These are phyloP conservation scores for Eragrostis tef DNA, from an alignment of 202 grass and related monocot species.

Conservation along the genomic window DNA sequence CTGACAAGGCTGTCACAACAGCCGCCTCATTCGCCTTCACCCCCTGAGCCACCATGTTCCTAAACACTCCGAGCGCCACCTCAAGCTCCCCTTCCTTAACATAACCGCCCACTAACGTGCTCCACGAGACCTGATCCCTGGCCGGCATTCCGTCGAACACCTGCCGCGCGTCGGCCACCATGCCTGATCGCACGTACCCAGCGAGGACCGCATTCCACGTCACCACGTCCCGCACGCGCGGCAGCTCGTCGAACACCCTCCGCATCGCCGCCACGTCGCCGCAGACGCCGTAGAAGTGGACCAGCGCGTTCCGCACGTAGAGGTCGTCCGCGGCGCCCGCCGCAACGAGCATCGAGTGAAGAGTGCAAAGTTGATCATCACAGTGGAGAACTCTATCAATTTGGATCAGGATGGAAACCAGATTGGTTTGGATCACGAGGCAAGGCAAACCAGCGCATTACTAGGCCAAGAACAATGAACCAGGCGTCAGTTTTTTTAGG, in stretches of 20 bases:
- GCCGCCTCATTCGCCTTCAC: conserved; percentile 49
- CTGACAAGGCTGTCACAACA: conserved; percentile 50
- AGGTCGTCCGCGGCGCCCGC: conserved; percentile 56
- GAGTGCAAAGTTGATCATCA: no score
- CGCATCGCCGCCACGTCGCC: conserved; percentile 50
- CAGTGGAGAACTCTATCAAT: no score
- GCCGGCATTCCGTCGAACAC: conserved; percentile 63
- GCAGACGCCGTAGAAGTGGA: conserved; percentile 63
- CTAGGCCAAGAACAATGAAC: no score
- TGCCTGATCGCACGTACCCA: conserved; percentile 53
- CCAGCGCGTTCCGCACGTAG: conserved; percentile 61
- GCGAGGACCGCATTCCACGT: conserved; percentile 64
- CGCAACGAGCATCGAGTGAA: no score
- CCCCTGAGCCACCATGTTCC: conserved; percentile 49
- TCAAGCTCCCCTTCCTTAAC: conserved; percentile 55
- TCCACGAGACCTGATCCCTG: conserved; percentile 69
- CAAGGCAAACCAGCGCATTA: no score
- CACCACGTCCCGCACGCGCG: conserved; percentile 55
- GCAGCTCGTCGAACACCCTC: conserved; percentile 64
- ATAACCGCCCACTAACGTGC: conserved; percentile 59
- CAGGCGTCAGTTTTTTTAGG: no score
- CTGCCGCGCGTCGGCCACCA: conserved; percentile 29
- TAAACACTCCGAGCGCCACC: conserved; percentile 48
- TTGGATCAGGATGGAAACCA: no score
- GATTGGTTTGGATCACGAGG: no score